Evolutionary conservation across 495 filamentous ascomycete species (phyloP).

Genomic region (Trypethelium eluteriae): DNA sequence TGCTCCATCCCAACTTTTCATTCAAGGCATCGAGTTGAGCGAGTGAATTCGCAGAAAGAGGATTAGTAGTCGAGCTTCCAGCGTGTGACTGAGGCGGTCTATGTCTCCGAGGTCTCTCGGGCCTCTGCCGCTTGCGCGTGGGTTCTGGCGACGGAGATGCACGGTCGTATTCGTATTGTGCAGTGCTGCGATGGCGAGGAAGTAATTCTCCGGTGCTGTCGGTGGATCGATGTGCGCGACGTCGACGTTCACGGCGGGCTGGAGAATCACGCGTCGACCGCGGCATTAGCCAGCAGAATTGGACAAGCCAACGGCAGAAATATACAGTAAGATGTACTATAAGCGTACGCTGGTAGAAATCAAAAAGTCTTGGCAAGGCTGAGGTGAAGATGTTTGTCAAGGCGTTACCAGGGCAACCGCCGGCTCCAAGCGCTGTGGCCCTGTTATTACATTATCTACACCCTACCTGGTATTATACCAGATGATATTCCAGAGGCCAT

Average conservation of each 20-base stretch:
- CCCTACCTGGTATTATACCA: neutral
- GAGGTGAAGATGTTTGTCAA: neutral
- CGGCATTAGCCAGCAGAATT: neutral
- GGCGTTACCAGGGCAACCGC: neutral
- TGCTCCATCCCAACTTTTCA: constrained; percentile 33
- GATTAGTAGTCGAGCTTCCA: constrained; percentile 22
- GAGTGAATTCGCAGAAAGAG: constrained; percentile 31
- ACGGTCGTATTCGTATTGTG: constrained; percentile 16
- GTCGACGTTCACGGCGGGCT: constrained; percentile 22
- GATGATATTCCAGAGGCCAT: neutral
- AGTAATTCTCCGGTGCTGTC: constrained; percentile 34
- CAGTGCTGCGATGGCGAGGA: constrained; percentile 16
- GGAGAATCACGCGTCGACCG: constrained; percentile 23
- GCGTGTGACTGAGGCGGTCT: constrained; percentile 15
- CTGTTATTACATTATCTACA: neutral
- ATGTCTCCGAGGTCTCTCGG: constrained; percentile 8
- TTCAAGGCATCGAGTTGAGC: constrained; percentile 36
- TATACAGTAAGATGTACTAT: neutral
- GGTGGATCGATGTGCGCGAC: constrained; percentile 31
- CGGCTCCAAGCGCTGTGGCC: neutral
- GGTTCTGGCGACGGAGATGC: constrained; percentile 24
- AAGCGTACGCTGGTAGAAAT: neutral
- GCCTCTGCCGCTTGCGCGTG: constrained; percentile 2
- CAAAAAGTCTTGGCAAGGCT: neutral
- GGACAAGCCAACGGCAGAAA: neutral